Conservation (phyloP, 106 monocot genomes). For the Alisma plantagoaquatica region DNA sequence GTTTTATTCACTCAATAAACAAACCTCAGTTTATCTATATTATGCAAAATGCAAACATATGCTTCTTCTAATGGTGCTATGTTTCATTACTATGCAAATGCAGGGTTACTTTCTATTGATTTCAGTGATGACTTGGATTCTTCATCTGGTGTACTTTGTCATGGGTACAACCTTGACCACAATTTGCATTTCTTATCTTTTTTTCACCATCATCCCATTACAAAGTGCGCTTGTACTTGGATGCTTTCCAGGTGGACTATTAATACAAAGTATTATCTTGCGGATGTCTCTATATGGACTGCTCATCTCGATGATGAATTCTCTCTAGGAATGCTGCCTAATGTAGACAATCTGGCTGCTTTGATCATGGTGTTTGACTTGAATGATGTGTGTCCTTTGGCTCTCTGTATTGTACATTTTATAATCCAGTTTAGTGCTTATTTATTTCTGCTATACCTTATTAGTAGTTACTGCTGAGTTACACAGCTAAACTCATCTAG, state of each 20-base stretch:
- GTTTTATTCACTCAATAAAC: no score
- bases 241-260: conserved; percentile 86
- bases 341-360: conserved; percentile 43
- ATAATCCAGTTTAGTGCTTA: no score
- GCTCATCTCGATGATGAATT: conserved; percentile 60
- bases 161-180: conserved; percentile 59
- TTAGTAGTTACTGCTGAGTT: no score
- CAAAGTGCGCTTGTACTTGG: no score
- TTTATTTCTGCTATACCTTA: neutral
- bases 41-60: no score
- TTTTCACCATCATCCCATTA: no score
- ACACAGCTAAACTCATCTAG: no score
- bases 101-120: conserved; percentile 81
- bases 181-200: no score
- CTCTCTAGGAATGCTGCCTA: conserved; percentile 38
- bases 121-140: conserved; percentile 53
- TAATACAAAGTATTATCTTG: conserved; percentile 93
- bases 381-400: conserved; percentile 50
- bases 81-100: no score
- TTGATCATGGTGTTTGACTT: conserved; percentile 97
- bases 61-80: no score
- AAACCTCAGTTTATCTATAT: no score
- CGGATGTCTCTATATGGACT: conserved; percentile 82
- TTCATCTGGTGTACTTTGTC: conserved; percentile 50
- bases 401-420: conserved; percentile 5